Conservation (phyloP, 805 yeast genomes). For the Candida ipomoeae region DNA sequence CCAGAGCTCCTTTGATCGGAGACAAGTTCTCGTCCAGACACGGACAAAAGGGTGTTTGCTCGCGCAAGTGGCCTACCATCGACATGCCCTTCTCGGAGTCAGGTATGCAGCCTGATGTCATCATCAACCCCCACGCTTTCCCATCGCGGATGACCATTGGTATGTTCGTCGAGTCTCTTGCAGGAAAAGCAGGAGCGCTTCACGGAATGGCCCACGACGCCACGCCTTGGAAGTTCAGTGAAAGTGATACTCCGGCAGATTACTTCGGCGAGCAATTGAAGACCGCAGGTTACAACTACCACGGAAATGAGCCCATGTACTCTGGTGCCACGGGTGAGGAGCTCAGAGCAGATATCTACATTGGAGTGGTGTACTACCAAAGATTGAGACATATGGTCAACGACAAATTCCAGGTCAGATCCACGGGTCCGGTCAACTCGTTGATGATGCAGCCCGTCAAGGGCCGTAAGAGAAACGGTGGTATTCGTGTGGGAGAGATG, state of each 20-base stretch:
- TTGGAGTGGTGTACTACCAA: slow-evolving; percentile 97
- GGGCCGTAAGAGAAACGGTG: slow-evolving; percentile 98
- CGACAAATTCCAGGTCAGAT: slow-evolving; percentile 98
- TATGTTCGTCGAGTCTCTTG: slow-evolving; percentile 96
- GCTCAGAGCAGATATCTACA: slow-evolving; percentile 89
- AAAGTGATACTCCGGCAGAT: slow-evolving; percentile 93
- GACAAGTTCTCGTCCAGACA: slow-evolving; percentile 97
- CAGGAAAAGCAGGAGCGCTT: slow-evolving; percentile 98
- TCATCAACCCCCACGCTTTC: slow-evolving; percentile 98
- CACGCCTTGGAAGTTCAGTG: slow-evolving; percentile 93
- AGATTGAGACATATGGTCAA: slow-evolving; percentile 99
- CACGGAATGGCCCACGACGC: slow-evolving; percentile 97
- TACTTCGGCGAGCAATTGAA: slow-evolving; percentile 90
- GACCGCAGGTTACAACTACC: slow-evolving; percentile 90
- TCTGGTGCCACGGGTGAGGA: slow-evolving; percentile 99
- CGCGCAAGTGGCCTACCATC: slow-evolving; percentile 94
- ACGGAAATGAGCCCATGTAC: slow-evolving; percentile 98
- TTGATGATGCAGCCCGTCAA: slow-evolving; percentile 99
- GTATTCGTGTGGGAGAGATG: slow-evolving; percentile 99
- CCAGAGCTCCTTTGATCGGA: slow-evolving; percentile 92
- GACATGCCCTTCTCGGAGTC: slow-evolving; percentile 97
- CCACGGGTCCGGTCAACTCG: slow-evolving; percentile 96
- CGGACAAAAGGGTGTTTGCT: slow-evolving; percentile 98
- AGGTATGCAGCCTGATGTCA: slow-evolving; percentile 96
- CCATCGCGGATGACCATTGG: slow-evolving; percentile 99